These are phyloP conservation scores for Naganishia kalamii DNA, from an alignment of 768 basidiomycete species.

Conservation along the genomic window DNA sequence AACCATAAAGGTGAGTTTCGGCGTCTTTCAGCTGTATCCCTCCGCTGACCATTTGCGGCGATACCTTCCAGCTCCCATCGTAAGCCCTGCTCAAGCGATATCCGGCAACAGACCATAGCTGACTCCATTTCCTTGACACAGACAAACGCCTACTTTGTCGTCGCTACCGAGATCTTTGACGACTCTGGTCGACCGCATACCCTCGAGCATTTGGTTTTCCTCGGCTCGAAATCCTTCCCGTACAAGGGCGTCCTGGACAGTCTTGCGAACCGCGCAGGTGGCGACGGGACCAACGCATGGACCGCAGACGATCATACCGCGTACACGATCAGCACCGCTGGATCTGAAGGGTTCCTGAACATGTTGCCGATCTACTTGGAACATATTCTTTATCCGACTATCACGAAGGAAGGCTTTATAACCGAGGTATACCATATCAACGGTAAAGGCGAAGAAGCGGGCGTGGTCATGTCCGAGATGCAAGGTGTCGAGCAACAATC, in stretches of 20 bases:
- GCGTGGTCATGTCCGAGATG: conserved; percentile 71
- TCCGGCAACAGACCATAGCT: not conserved
- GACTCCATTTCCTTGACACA: conserved; percentile 53
- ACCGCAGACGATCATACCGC: conserved; percentile 74
- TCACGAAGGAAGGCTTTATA: conserved; percentile 75
- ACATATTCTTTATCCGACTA: conserved; percentile 92
- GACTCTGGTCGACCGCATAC: conserved; percentile 95
- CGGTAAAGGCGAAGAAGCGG: conserved; percentile 79
- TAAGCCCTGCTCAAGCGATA: conserved; percentile 27
- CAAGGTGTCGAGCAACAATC: conserved; percentile 61
- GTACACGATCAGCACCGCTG: conserved; percentile 92
- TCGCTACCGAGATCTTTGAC: conserved; percentile 88
- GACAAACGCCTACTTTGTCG: conserved; percentile 83
- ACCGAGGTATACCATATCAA: conserved; percentile 89
- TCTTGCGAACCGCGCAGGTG: conserved; percentile 75
- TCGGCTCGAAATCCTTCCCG: conserved; percentile 91
- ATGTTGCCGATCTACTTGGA: conserved; percentile 69
- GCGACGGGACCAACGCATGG: conserved; percentile 71
- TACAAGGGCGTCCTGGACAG: conserved; percentile 94
- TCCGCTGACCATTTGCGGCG: not conserved
- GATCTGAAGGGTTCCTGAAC: conserved; percentile 66
- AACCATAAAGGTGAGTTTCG: conserved; percentile 63
- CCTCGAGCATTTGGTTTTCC: conserved; percentile 87
- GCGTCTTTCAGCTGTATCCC: no score
- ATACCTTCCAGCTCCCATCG: conserved; percentile 1